Percentiles rank a stretch among this genome's conserved stretches.
These are phyloP conservation scores for Larix sibirica DNA, from an alignment of 83 land plant species.

Conservation along the genomic window DNA sequence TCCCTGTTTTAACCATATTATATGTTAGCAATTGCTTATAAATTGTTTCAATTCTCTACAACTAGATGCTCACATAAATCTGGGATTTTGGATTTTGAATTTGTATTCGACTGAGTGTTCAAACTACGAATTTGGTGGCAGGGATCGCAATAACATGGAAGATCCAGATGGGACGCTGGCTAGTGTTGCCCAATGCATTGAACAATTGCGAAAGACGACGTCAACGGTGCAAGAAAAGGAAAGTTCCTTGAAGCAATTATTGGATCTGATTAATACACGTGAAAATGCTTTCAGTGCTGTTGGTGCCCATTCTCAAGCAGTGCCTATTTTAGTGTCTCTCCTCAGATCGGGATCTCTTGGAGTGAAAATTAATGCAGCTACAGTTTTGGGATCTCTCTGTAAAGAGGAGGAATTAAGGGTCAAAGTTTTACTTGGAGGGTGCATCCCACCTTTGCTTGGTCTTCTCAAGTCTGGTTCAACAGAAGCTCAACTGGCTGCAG, in stretches of 20 bases:
- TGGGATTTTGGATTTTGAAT: slow-evolving; percentile 3
- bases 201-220: slow-evolving; percentile 66
- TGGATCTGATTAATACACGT: slow-evolving; percentile 71
- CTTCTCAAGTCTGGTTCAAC: slow-evolving; percentile 78
- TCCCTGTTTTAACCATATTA: background rate
- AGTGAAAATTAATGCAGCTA: slow-evolving; percentile 86
- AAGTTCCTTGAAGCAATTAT: slow-evolving; percentile 53
- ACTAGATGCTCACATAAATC: slow-evolving; percentile 2
- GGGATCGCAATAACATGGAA: slow-evolving; percentile 74
- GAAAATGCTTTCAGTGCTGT: slow-evolving; percentile 86
- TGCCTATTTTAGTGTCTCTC: slow-evolving; percentile 93
- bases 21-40: background rate
- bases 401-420: slow-evolving; percentile 90
- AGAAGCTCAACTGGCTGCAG: slow-evolving; percentile 89
- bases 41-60: background rate
- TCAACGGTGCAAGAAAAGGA: slow-evolving; percentile 74
- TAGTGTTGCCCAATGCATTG: slow-evolving; percentile 92
- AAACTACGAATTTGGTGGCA: slow-evolving; percentile 20
- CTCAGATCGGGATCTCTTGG: slow-evolving; percentile 89
- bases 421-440: slow-evolving; percentile 95
- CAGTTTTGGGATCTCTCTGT: slow-evolving; percentile 85
- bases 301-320: slow-evolving; percentile 96
- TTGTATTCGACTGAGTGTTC: background rate
- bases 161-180: slow-evolving; percentile 78
- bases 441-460: slow-evolving; percentile 93